Evolutionary conservation across 2,329 filamentous ascomycete genomes (phyloP).

Genomic region (Pestalotiopsis sp.): DNA sequence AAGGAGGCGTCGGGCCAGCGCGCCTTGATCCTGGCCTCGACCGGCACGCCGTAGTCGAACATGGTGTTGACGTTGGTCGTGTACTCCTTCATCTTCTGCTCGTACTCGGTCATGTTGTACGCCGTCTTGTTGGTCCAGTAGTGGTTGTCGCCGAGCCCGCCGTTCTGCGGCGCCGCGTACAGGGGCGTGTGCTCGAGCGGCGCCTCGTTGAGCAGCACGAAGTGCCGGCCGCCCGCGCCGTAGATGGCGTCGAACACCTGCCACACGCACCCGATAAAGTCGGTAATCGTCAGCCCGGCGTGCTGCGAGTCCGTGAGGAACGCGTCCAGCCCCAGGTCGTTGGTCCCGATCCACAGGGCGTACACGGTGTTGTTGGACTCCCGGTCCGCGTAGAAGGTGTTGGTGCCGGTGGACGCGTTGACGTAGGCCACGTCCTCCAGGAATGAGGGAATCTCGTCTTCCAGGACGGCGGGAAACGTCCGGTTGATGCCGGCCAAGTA

Average conservation of each 20-base stretch:
- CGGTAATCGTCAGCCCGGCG: slow-evolving; percentile 58
- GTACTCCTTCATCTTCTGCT: slow-evolving; percentile 52
- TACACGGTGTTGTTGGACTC: slow-evolving; percentile 67
- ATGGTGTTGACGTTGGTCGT: slow-evolving; percentile 50
- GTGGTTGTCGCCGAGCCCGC: slow-evolving; percentile 41
- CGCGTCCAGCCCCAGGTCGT: slow-evolving; percentile 69
- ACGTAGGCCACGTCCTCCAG: slow-evolving; percentile 46
- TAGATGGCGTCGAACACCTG: slow-evolving; percentile 64
- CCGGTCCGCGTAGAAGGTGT: slow-evolving; percentile 44
- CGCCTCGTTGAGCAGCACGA: slow-evolving; percentile 70
- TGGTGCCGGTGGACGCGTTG: slow-evolving; percentile 16
- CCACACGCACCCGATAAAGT: slow-evolving; percentile 72
- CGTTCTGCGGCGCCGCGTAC: slow-evolving; percentile 55
- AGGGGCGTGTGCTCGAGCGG: slow-evolving; percentile 69
- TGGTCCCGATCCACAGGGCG: slow-evolving; percentile 79
- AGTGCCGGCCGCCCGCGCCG: slow-evolving; percentile 65
- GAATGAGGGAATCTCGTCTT: slow-evolving; percentile 63
- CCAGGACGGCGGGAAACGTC: slow-evolving; percentile 62
- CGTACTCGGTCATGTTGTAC: slow-evolving; percentile 49
- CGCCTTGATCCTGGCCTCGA: slow-evolving; percentile 41
- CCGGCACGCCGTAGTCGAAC: slow-evolving; percentile 51
- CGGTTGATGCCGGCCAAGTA: slow-evolving; percentile 50
- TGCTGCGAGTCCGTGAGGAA: slow-evolving; percentile 68
- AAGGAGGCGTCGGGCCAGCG: slow-evolving; percentile 62
- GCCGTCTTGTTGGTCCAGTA: slow-evolving; percentile 48